A percentile compares a stretch with the other conserved stretches of the same genome.
phyloP scores from a whole-genome alignment of 2,329 filamentous ascomycete genomes.

The Aspergillus sp. region DNA sequence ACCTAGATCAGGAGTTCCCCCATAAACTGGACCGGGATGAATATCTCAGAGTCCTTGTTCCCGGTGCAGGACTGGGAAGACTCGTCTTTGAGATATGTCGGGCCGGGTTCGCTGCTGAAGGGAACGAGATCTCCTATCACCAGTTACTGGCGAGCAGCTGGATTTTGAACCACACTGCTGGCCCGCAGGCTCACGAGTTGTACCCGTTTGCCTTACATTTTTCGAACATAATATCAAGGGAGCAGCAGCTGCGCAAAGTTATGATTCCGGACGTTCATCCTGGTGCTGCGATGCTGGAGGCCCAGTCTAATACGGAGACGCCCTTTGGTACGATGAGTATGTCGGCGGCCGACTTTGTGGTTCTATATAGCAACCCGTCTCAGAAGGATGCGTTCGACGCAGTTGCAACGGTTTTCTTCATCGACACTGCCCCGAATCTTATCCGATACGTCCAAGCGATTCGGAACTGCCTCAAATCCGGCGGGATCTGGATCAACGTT shows the following conservation, averaged over 20 bases:
- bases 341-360: constrained; percentile 88
- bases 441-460: constrained; percentile 88
- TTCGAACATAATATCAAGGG: constrained; percentile 75
- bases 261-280: constrained; percentile 80
- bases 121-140: constrained; percentile 96
- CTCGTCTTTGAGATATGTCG: constrained; percentile 83
- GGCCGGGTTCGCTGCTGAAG: constrained; percentile 73
- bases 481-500: constrained; percentile 83
- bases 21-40: constrained; percentile 26
- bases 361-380: constrained; percentile 70
- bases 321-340: constrained; percentile 76
- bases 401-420: constrained; percentile 89
- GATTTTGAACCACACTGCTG: constrained; percentile 54
- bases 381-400: constrained; percentile 70
- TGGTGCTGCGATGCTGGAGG: constrained; percentile 52
- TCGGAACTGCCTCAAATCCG: constrained; percentile 69
- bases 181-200: constrained; percentile 65
- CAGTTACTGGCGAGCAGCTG: constrained; percentile 81
- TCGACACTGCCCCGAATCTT: constrained; percentile 93
- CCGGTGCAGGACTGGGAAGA: constrained; percentile 84
- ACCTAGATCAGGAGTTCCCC: constrained; percentile 55
- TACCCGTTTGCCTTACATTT: constrained; percentile 87
- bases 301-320: constrained; percentile 23
- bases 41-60: constrained; percentile 71
- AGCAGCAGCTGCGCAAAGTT: constrained; percentile 73